Percentiles rank a stretch among this genome's conserved stretches.
Conservation (phyloP, 2,329 filamentous ascomycete genomes). For the Xylariaceae sp. region DNA sequence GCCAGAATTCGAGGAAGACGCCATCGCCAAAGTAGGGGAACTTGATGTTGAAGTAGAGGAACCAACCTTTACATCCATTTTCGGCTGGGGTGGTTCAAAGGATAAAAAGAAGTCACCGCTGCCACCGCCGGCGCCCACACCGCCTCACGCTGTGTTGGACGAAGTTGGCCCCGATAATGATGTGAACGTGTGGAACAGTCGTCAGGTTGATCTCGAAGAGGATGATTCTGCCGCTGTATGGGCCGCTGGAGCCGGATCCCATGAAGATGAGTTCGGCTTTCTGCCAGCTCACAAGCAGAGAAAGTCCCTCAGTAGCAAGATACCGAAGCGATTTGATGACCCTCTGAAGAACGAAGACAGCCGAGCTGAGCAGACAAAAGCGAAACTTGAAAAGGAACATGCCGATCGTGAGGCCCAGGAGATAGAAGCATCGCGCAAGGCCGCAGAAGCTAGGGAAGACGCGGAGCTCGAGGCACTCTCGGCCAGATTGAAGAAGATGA, state of each 20-base stretch:
- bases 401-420: neutral
- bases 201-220: conserved; percentile 22
- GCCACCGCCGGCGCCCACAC: conserved; percentile 39
- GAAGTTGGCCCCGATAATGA: conserved; percentile 30
- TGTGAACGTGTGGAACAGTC: conserved; percentile 31
- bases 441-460: conserved; percentile 1
- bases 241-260: neutral
- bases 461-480: neutral
- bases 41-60: conserved; percentile 24
- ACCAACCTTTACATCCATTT: conserved; percentile 22
- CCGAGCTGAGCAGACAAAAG: neutral
- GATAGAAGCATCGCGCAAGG: conserved; percentile 6
- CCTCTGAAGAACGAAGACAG: neutral
- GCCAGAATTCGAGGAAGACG: conserved; percentile 8
- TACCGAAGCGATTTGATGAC: neutral
- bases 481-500: neutral
- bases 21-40: conserved; percentile 10
- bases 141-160: conserved; percentile 42
- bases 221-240: neutral
- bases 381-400: neutral
- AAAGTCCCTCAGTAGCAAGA: neutral
- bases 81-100: conserved; percentile 39
- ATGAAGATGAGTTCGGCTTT: neutral
- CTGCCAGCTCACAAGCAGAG: neutral
- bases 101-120: conserved; percentile 43